Conservation (phyloP, 2,329 filamentous ascomycete species). For the Arthrocladium fulminans region DNA sequence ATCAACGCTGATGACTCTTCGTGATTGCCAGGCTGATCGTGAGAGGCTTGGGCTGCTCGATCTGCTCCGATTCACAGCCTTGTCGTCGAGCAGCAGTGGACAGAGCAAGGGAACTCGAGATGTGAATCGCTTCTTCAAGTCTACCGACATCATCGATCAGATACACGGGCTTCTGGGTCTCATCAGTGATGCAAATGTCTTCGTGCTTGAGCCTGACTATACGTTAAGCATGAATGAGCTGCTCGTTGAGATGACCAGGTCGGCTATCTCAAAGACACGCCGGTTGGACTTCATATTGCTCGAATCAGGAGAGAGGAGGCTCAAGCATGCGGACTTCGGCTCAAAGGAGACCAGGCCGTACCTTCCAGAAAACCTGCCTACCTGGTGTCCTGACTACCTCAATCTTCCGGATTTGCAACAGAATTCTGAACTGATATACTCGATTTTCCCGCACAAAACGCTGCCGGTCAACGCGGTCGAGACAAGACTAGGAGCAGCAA, state of each 20-base stretch:
- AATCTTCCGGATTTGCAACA: not conserved
- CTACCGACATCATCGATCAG: not conserved
- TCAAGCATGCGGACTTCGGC: not conserved
- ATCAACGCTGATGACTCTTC: not conserved
- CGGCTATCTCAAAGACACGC: not conserved
- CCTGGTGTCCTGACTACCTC: conserved; percentile 1
- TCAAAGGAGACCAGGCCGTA: not conserved
- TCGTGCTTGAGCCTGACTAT: not conserved
- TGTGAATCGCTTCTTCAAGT: not conserved
- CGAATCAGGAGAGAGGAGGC: not conserved
- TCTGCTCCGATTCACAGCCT: not conserved
- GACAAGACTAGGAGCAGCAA: too few species aligned
- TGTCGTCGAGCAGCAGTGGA: too few species aligned
- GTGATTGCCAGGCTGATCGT: not conserved
- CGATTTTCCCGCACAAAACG: too few species aligned
- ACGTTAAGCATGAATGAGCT: not conserved
- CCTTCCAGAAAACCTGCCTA: not conserved
- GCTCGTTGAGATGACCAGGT: not conserved
- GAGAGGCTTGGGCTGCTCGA: not conserved
- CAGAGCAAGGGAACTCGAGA: not conserved
- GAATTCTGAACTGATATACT: too few species aligned
- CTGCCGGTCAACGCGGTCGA: too few species aligned
- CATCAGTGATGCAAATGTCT: not conserved
- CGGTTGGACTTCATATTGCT: not conserved
- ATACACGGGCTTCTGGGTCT: not conserved